phyloP scores from a whole-genome alignment of 2,329 filamentous ascomycete species.

The Fusarium tricinctum region DNA sequence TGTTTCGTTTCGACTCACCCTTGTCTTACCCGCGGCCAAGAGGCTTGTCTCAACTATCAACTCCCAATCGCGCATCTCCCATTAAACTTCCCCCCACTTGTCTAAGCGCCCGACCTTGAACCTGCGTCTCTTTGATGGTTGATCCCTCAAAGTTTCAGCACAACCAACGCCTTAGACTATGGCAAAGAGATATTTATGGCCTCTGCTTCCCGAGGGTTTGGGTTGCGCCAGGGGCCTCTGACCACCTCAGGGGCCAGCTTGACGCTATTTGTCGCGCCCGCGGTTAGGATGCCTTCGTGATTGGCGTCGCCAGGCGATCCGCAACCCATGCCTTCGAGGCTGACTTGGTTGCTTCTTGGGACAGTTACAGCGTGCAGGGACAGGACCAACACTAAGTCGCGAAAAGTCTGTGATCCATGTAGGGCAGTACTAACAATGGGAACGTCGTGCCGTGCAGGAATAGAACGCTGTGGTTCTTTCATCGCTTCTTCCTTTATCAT shows the following conservation, averaged over 20 bases:
- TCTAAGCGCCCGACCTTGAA: constrained; percentile 46
- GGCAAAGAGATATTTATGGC: constrained; percentile 15
- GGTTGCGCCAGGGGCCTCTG: constrained; percentile 24
- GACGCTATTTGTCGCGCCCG: constrained; percentile 45
- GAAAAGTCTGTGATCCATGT: constrained; percentile 30
- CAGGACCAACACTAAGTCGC: constrained; percentile 39
- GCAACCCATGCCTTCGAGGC: constrained; percentile 33
- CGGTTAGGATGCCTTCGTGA: constrained; percentile 46
- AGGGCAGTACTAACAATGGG: constrained; percentile 36
- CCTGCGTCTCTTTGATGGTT: constrained; percentile 19
- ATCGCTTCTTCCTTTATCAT: constrained; percentile 43
- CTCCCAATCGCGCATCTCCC: constrained; percentile 42
- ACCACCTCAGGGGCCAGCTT: constrained; percentile 20
- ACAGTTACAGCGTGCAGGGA: constrained; percentile 21
- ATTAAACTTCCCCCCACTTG: constrained; percentile 39
- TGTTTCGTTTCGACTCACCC: constrained; percentile 23
- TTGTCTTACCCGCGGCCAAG: constrained; percentile 38
- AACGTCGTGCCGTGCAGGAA: constrained; percentile 15
- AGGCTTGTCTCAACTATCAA: constrained; percentile 39
- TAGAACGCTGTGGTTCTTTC: constrained; percentile 17
- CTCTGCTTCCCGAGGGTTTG: constrained; percentile 43
- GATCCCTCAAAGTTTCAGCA: constrained; percentile 11
- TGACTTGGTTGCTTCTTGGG: constrained; percentile 38
- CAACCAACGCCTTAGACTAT: constrained; percentile 21
- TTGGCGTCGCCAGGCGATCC: constrained; percentile 47